Percentiles rank a stretch among this genome's conserved stretches.
Conservation (phyloP, 1,284 basidiomycete genomes). For the Boletus sp. region DNA sequence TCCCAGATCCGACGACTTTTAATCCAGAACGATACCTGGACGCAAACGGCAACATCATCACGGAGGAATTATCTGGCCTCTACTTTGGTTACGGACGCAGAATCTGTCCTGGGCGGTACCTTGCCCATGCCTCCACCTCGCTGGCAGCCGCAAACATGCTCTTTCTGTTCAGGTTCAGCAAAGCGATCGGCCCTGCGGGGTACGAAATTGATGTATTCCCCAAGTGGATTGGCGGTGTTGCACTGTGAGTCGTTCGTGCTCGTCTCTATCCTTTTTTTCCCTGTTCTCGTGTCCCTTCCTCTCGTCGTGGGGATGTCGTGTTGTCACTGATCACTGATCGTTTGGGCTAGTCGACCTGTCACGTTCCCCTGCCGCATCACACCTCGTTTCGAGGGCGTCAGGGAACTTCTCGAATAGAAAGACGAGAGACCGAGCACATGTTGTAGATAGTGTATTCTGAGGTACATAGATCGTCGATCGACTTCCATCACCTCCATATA, state of each 20-base stretch:
- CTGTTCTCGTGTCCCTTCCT: too few relatives aligned
- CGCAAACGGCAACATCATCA: constrained; percentile 16
- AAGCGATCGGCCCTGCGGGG: constrained; percentile 22
- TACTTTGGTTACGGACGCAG: constrained; percentile 25
- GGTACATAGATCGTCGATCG: background rate
- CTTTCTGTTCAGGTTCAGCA: constrained; percentile 21
- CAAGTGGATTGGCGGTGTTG: constrained; percentile 17
- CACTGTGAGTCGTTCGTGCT: constrained; percentile 14
- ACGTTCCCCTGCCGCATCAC: constrained; percentile 23
- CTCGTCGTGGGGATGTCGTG: background rate
- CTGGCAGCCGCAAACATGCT: constrained; percentile 19
- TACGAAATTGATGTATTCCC: constrained; percentile 25
- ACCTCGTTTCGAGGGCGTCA: constrained; percentile 16
- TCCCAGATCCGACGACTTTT: constrained; percentile 22
- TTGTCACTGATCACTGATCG: constrained; percentile 2
- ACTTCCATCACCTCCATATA: too few relatives aligned
- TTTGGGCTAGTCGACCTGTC: constrained; percentile 13
- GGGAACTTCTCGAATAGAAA: constrained; percentile 6
- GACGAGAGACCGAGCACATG: too few relatives aligned
- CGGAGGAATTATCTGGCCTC: constrained; percentile 12
- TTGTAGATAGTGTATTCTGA: background rate
- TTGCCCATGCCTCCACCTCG: constrained; percentile 20
- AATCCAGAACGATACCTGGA: constrained; percentile 25
- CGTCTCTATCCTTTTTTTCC: background rate
- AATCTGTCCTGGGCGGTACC: constrained; percentile 23